Conservation (phyloP, 202 grass and related monocot genomes). For the Musa balbisiana region DNA sequence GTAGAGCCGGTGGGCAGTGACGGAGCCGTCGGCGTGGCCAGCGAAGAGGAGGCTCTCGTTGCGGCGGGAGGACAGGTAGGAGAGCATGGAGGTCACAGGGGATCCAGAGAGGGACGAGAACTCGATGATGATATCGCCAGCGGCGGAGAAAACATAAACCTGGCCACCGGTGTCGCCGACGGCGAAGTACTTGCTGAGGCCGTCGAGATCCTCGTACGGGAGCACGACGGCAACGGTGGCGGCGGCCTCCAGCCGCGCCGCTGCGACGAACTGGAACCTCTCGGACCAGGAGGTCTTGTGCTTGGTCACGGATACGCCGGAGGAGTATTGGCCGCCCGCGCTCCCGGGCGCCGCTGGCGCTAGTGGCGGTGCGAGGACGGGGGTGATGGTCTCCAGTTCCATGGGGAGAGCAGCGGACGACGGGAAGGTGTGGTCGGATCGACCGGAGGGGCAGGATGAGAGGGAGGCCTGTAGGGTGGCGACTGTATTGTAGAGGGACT, state of each 20-base stretch:
- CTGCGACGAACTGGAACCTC: background rate
- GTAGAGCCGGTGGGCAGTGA: constrained; percentile 57
- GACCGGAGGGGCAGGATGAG: constrained; percentile 1
- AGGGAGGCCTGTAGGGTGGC: constrained; percentile 17
- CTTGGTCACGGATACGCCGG: constrained; percentile 56
- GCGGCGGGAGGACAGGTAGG: constrained; percentile 65
- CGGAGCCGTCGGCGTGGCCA: constrained; percentile 61
- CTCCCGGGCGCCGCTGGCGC: background rate
- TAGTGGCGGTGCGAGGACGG: background rate
- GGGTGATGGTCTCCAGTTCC: constrained; percentile 26
- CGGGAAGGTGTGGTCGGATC: background rate
- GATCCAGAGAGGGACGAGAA: constrained; percentile 36
- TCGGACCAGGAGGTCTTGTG: constrained; percentile 47
- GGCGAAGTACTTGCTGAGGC: constrained; percentile 11
- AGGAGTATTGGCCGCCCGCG: constrained; percentile 11
- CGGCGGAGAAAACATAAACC: constrained; percentile 68
- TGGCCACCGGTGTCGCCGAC: constrained; percentile 67
- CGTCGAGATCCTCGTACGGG: constrained; percentile 37
- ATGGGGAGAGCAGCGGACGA: constrained; percentile 19
- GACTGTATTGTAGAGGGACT: constrained; percentile 37
- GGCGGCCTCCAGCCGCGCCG: background rate
- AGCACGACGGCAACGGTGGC: constrained; percentile 29
- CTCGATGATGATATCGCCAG: constrained; percentile 65
- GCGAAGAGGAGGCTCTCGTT: constrained; percentile 71
- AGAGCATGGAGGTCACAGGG: constrained; percentile 64